phyloP scores from a whole-genome alignment of 148 eudicot species.

The Cornus controversa region DNA sequence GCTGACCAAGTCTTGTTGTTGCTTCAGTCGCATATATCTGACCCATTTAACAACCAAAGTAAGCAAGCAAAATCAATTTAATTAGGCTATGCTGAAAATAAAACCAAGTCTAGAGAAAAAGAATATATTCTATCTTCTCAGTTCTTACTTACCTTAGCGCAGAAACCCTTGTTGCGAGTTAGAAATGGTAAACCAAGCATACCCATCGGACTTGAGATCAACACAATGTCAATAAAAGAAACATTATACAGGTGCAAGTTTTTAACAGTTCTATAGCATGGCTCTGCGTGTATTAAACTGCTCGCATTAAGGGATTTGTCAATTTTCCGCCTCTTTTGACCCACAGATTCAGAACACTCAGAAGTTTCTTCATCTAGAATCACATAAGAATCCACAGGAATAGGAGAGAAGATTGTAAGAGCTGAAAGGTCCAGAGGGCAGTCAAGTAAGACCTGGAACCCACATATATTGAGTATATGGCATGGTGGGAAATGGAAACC shows the following conservation, averaged over 20 bases:
- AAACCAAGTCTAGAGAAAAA: not conserved
- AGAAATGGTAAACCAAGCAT: conserved; percentile 90
- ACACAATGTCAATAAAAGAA: conserved; percentile 59
- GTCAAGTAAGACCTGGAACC: conserved; percentile 66
- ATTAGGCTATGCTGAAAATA: not conserved
- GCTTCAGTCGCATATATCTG: conserved; percentile 91
- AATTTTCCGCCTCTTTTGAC: conserved; percentile 35
- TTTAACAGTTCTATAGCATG: conserved; percentile 62
- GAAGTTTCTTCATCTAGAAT: conserved; percentile 21
- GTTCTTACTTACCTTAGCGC: conserved; percentile 50
- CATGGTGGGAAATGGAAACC: conserved; percentile 75
- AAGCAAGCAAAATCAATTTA: conserved; percentile 1
- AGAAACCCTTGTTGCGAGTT: conserved; percentile 56
- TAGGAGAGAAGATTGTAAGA: conserved; percentile 58
- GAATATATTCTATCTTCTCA: conserved; percentile 2
- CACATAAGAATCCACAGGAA: conserved; percentile 32
- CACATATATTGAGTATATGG: conserved; percentile 57
- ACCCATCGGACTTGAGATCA: conserved; percentile 83
- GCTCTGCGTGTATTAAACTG: conserved; percentile 53
- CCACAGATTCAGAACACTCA: conserved; percentile 19
- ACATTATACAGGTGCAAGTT: conserved; percentile 56
- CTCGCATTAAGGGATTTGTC: conserved; percentile 34
- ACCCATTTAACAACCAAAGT: conserved; percentile 14
- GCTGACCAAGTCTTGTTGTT: conserved; percentile 66
- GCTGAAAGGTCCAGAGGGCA: conserved; percentile 88